These are phyloP conservation scores for Hysterium pulicare DNA, from an alignment of 2,329 filamentous ascomycete species.

Conservation along the genomic window DNA sequence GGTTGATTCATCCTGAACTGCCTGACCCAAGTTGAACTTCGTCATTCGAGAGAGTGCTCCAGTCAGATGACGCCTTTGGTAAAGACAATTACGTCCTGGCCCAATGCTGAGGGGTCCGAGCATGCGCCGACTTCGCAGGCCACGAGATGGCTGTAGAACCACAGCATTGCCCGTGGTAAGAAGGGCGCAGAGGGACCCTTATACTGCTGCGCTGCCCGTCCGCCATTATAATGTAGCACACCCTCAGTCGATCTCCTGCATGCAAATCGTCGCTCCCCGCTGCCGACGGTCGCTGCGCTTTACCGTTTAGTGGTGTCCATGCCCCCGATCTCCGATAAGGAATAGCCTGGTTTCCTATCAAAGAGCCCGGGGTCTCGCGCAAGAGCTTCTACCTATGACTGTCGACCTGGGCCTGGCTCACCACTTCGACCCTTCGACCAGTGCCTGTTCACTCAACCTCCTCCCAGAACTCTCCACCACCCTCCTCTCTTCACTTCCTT, in stretches of 20 bases:
- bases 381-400: background rate
- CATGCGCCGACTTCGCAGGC: background rate
- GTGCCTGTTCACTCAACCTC: background rate
- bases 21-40: background rate
- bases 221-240: no score
- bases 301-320: background rate
- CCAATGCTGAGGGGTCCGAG: background rate
- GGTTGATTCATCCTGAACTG: background rate
- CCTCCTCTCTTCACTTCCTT: constrained; percentile 3
- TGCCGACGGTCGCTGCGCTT: background rate
- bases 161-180: no score
- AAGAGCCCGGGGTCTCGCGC: background rate
- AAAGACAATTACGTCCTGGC: background rate
- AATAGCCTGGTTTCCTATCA: background rate
- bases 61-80: no score
- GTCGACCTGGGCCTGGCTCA: background rate
- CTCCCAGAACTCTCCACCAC: constrained; percentile 1
- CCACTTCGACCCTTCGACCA: constrained; percentile 1
- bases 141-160: no score
- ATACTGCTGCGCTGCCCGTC: background rate
- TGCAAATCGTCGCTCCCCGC: background rate
- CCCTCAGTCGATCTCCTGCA: background rate
- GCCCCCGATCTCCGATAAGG: background rate
- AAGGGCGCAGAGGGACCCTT: no score
- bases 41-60: background rate